Evolutionary conservation across 805 yeast genomes (phyloP).

Genomic region (Lachancea meyersii): DNA sequence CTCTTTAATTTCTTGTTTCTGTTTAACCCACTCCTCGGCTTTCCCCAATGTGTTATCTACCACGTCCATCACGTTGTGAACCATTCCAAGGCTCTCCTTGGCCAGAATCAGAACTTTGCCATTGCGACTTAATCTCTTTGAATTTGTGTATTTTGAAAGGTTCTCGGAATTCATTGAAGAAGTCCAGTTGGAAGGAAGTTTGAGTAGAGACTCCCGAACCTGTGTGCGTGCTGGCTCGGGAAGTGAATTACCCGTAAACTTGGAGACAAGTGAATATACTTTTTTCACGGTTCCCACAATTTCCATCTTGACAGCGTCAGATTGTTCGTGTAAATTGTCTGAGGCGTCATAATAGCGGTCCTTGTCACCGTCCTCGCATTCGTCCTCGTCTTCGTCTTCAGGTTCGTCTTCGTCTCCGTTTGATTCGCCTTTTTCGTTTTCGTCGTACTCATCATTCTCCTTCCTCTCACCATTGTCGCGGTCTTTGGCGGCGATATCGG

Average conservation of each 20-base stretch:
- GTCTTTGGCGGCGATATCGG: background rate
- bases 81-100: conserved; percentile 83
- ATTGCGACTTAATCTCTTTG: conserved; percentile 39
- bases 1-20: conserved; percentile 36
- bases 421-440: conserved; percentile 4
- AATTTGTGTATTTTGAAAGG: conserved; percentile 6
- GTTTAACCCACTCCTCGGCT: conserved; percentile 78
- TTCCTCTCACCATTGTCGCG: background rate
- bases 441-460: conserved; percentile 2
- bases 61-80: conserved; percentile 71
- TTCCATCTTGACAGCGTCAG: conserved; percentile 60
- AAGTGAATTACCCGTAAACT: conserved; percentile 63
- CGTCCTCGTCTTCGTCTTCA: conserved; percentile 5
- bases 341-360: conserved; percentile 34
- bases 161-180: conserved; percentile 28
- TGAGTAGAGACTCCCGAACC: conserved; percentile 71
- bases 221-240: conserved; percentile 75
- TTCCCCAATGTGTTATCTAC: conserved; percentile 78
- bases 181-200: conserved; percentile 72
- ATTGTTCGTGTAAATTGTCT: conserved; percentile 23
- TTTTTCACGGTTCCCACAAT: conserved; percentile 85
- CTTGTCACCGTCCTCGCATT: conserved; percentile 20
- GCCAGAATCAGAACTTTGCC: conserved; percentile 77
- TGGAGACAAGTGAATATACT: conserved; percentile 78
- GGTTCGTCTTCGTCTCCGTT: background rate